Evolutionary conservation across 1,284 basidiomycete species (phyloP).

Genomic region (Ustanciosporium gigantosporum): DNA sequence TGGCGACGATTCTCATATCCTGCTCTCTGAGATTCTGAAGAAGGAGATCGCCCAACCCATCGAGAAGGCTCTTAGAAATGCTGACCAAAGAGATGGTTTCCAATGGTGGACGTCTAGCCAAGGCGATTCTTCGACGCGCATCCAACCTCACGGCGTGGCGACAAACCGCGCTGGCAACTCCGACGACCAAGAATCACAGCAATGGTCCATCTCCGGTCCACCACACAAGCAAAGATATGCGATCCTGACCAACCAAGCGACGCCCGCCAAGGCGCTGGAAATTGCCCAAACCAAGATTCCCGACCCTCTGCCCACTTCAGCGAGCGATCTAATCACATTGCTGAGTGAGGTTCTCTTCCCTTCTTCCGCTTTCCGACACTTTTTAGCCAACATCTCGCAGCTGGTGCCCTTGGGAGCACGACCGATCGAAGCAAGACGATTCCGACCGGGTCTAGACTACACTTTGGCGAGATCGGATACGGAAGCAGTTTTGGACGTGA

Average conservation of each 20-base stretch:
- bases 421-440: slow-evolving; percentile 74
- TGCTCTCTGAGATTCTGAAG: slow-evolving; percentile 63
- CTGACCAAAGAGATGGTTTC: slow-evolving; percentile 70
- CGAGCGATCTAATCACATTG: slow-evolving; percentile 41
- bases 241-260: slow-evolving; percentile 60
- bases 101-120: slow-evolving; percentile 50
- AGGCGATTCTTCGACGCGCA: slow-evolving; percentile 30
- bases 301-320: slow-evolving; percentile 28
- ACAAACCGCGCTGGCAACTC: slow-evolving; percentile 15
- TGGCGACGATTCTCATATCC: slow-evolving; percentile 82
- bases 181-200: slow-evolving; percentile 11
- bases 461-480: slow-evolving; percentile 89
- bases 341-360: slow-evolving; percentile 66
- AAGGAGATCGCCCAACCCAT: slow-evolving; percentile 51
- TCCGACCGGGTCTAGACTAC: slow-evolving; percentile 91
- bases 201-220: slow-evolving; percentile 79
- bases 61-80: slow-evolving; percentile 47
- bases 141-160: slow-evolving; percentile 48
- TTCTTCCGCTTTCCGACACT: slow-evolving; percentile 82
- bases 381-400: slow-evolving; percentile 79
- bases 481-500: slow-evolving; percentile 75
- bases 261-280: slow-evolving; percentile 25
- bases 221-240: slow-evolving; percentile 94
- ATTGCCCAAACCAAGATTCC: slow-evolving; percentile 19
- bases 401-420: slow-evolving; percentile 76